A percentile compares a stretch with the other conserved stretches of the same genome.
Conservation (phyloP, 2,329 filamentous ascomycete species). For the Stagonosporopsis cucurbitacearum region DNA sequence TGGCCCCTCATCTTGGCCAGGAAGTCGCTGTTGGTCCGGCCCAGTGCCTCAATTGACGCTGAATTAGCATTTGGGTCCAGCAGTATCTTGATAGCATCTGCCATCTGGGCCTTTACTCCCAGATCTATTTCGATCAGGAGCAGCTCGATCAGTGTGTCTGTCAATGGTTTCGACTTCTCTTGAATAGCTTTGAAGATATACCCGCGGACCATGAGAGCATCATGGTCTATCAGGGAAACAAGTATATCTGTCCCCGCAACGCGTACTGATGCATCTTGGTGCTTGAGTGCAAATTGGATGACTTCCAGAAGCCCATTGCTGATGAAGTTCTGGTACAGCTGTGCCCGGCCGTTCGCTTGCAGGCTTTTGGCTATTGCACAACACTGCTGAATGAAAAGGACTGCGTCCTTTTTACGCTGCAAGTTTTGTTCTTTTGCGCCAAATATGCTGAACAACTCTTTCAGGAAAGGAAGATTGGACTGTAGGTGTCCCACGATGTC, state of each 20-base stretch:
- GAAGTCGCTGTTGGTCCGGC: slow-evolving; percentile 70
- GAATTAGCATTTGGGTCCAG: slow-evolving; percentile 74
- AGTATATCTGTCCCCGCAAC: slow-evolving; percentile 94
- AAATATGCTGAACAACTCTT: slow-evolving; percentile 88
- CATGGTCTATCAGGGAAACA: slow-evolving; percentile 93
- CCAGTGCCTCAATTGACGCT: slow-evolving; percentile 65
- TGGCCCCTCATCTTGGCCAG: slow-evolving; percentile 65
- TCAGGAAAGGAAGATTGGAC: slow-evolving; percentile 76
- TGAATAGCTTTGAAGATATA: slow-evolving; percentile 92
- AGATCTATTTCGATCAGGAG: slow-evolving; percentile 90
- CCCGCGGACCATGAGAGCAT: slow-evolving; percentile 89
- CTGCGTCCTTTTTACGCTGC: slow-evolving; percentile 87
- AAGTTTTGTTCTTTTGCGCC: slow-evolving; percentile 66
- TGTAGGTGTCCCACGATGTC: slow-evolving; percentile 97
- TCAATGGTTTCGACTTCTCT: slow-evolving; percentile 83
- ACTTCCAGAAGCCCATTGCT: slow-evolving; percentile 84
- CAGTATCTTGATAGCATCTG: slow-evolving; percentile 92
- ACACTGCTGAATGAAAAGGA: slow-evolving; percentile 96
- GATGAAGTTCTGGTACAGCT: slow-evolving; percentile 89
- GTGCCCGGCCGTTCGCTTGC: slow-evolving; percentile 79
- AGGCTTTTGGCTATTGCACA: slow-evolving; percentile 93
- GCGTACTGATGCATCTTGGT: slow-evolving; percentile 81
- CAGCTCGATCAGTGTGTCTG: slow-evolving; percentile 90
- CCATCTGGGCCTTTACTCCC: slow-evolving; percentile 93
- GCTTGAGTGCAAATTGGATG: slow-evolving; percentile 88